Conservation (phyloP, 2,329 filamentous ascomycete genomes). For the Apiospora marii region DNA sequence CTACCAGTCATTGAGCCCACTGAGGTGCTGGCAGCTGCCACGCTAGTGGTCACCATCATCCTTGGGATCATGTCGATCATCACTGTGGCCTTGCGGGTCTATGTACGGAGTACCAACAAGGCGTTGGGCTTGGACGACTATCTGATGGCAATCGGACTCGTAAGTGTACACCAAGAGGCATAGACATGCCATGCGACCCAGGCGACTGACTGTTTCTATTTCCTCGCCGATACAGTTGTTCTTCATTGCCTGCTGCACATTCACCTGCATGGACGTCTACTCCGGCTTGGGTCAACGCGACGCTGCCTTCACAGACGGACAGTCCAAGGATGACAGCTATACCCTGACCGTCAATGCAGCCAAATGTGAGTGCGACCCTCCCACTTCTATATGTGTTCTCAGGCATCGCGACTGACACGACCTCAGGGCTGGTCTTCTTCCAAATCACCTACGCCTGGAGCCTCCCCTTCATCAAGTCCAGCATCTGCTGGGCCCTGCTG, state of each 20-base stretch:
- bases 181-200: neutral
- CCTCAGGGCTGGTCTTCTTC: constrained; percentile 29
- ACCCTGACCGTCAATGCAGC: neutral
- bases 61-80: neutral
- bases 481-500: constrained; percentile 33
- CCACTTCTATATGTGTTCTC: neutral
- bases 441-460: constrained; percentile 28
- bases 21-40: constrained; percentile 1
- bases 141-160: constrained; percentile 3
- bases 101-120: constrained; percentile 1
- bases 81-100: neutral
- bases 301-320: neutral
- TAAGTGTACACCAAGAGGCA: neutral
- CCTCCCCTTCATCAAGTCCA: constrained; percentile 32
- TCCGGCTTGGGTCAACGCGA: constrained; percentile 28
- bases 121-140: constrained; percentile 21
- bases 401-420: too few relatives aligned
- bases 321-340: neutral
- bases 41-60: neutral
- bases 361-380: neutral
- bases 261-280: constrained; percentile 25
- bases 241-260: constrained; percentile 29
- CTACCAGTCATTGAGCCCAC: neutral
- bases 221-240: neutral
- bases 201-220: neutral